Evolutionary conservation across 169 alveolate genomes (phyloP), one percentile per base, ranked within the genome.

Genomic region (Cytauxzoon felis): DNA sequence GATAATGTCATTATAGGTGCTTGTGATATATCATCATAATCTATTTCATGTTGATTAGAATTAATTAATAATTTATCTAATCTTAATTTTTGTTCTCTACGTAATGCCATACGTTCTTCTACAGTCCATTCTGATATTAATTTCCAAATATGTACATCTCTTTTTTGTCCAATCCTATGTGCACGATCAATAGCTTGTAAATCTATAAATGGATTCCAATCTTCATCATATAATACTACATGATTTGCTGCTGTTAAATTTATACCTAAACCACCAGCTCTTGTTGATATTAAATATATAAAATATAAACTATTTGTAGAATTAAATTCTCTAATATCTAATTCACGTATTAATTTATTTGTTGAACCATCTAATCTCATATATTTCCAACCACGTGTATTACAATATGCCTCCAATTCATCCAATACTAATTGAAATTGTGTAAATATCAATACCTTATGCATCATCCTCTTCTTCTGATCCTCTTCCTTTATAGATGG

Each of bases 141-240:
- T 40, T 97, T 90, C 92, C 96, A 96, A 26, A 97, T 98, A 70
- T 91, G 94, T 27, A 97, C 99, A 49, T 88, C 93, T 62, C 98
- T 94, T 41, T 96, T 93, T 89, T 97, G 98, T 8, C 99, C 99
- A 29, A 96, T 96, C 56, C 99, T 87, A 80, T 96, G 99, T 8
- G 99, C 99, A 59, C 91, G 84, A 79, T 96, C 99, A 2, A 97
- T 93, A 7, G 99, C 99, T 68, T 98, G 98, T 9, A 96, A 92
- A 86, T 98, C 99, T 87, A 95, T 95, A 61, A 97, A 89, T 0
- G 98, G 99, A 78, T 96, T 96, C 99, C 99, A 98, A 82, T 98
- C 99, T 80, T 95, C 97, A 85, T 98, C 99, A 73, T 93, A 96
- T 90, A 98, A 90, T 24, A 97, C 96, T 42, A 98, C 99, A 48